Conservation (phyloP, 768 basidiomycete species). For the Coprinopsis strossmayeri region DNA sequence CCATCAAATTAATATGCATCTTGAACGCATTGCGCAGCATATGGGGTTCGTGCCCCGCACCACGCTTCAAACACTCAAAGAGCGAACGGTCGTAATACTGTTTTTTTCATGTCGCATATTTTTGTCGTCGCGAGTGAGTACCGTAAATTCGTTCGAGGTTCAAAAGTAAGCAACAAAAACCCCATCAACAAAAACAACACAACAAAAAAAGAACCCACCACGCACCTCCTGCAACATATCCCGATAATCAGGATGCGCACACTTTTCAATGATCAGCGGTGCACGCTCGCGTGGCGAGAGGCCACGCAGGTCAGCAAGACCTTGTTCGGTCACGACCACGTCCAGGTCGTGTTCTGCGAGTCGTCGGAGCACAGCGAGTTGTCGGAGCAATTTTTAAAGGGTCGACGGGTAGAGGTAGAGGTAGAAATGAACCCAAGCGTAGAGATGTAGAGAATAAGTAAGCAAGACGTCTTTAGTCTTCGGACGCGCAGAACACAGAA, state of each 20-base stretch:
- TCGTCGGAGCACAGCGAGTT: background rate
- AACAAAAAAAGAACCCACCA: slow-evolving; percentile 9
- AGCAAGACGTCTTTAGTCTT: no score
- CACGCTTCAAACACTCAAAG: slow-evolving; percentile 35
- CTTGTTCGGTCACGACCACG: slow-evolving; percentile 42
- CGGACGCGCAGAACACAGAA: no score
- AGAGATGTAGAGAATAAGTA: no score
- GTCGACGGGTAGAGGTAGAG: background rate
- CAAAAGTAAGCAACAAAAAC: background rate
- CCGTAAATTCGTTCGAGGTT: background rate
- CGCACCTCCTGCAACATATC: slow-evolving; percentile 32
- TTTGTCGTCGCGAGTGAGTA: background rate
- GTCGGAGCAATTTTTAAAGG: background rate
- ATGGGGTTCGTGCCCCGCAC: slow-evolving; percentile 42
- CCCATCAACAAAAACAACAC: background rate
- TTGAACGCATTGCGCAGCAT: slow-evolving; percentile 37
- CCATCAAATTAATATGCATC: slow-evolving; percentile 28
- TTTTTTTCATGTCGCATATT: no score
- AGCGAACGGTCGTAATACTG: slow-evolving; percentile 39
- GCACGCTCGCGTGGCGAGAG: slow-evolving; percentile 41
- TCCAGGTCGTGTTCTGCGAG: slow-evolving; percentile 41
- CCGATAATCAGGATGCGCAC: slow-evolving; percentile 41
- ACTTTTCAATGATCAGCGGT: slow-evolving; percentile 39
- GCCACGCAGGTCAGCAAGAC: slow-evolving; percentile 40
- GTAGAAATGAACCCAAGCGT: background rate